Conservation (phyloP, 2,329 filamentous ascomycete species). For the Malbranchea cinnamomea region DNA sequence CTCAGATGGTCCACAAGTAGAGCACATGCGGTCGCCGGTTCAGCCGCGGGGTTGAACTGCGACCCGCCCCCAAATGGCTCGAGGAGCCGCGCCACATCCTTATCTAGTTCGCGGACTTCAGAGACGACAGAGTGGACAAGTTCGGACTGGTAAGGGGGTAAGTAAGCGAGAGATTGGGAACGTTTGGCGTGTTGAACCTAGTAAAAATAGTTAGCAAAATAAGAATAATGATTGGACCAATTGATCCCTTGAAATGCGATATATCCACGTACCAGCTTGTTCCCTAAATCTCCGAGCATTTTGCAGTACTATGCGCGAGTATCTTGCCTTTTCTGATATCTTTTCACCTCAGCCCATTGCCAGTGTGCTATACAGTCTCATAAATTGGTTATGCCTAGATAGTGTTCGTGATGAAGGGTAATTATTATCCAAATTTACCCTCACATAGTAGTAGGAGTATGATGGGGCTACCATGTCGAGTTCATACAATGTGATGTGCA, state of each 20-base stretch:
- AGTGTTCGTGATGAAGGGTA: too few species aligned
- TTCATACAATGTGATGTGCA: too few species aligned
- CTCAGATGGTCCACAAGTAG: constrained; percentile 86
- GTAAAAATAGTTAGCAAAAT: constrained; percentile 3
- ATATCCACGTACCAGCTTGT: constrained; percentile 53
- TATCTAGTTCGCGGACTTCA: constrained; percentile 86
- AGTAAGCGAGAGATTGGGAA: constrained; percentile 68
- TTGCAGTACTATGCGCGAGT: constrained; percentile 7
- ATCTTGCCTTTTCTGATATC: too few species aligned
- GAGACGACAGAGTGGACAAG: constrained; percentile 73
- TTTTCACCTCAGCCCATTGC: too few species aligned
- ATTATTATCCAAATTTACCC: too few species aligned
- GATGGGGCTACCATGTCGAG: too few species aligned
- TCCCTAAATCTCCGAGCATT: constrained; percentile 81
- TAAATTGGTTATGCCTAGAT: too few species aligned
- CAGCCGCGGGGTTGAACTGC: constrained; percentile 64
- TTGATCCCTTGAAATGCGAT: constrained; percentile 1
- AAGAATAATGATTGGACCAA: neutral
- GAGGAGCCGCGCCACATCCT: constrained; percentile 64
- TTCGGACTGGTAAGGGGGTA: constrained; percentile 87
- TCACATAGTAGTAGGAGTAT: too few species aligned
- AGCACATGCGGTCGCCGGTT: constrained; percentile 74
- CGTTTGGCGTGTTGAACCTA: constrained; percentile 94
- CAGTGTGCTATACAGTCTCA: too few species aligned
- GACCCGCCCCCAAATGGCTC: constrained; percentile 51